Conservation (phyloP, 352 stramenopile genomes). For the Pythium dissimile region DNA sequence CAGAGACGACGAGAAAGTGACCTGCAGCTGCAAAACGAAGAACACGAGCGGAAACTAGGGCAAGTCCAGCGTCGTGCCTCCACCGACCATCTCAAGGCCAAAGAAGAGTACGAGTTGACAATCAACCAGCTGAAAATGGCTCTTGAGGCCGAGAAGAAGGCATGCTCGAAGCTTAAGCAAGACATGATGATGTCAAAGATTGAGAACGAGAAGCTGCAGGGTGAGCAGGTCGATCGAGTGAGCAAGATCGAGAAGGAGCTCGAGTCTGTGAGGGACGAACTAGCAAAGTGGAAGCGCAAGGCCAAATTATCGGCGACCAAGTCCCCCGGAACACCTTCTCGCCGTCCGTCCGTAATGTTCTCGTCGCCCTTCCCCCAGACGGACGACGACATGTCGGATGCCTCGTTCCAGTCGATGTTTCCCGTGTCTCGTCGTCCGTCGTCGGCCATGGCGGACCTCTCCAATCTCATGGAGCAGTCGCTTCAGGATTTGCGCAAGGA, state of each 20-base stretch:
- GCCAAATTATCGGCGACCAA: constrained; percentile 46
- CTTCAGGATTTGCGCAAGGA: constrained; percentile 63
- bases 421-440: constrained; percentile 42
- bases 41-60: constrained; percentile 51
- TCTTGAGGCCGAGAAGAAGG: constrained; percentile 22
- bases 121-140: constrained; percentile 9
- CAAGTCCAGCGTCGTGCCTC: constrained; percentile 49
- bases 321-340: constrained; percentile 31
- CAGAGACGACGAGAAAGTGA: constrained; percentile 56
- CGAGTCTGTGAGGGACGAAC: constrained; percentile 50
- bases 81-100: constrained; percentile 43
- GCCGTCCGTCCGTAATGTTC: constrained; percentile 41
- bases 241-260: constrained; percentile 65
- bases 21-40: constrained; percentile 40
- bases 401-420: constrained; percentile 37
- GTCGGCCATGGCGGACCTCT: constrained; percentile 73
- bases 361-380: constrained; percentile 49
- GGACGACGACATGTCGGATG: constrained; percentile 57
- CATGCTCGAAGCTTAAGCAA: constrained; percentile 26
- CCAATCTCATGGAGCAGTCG: constrained; percentile 76
- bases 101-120: constrained; percentile 51
- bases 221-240: constrained; percentile 53
- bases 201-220: constrained; percentile 30
- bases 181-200: constrained; percentile 13
- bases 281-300: constrained; percentile 69